A percentile compares a stretch with the other conserved stretches of the same genome.
Conservation (phyloP, 805 yeast species). For the Cyberlindnera euphorbiiphila region DNA sequence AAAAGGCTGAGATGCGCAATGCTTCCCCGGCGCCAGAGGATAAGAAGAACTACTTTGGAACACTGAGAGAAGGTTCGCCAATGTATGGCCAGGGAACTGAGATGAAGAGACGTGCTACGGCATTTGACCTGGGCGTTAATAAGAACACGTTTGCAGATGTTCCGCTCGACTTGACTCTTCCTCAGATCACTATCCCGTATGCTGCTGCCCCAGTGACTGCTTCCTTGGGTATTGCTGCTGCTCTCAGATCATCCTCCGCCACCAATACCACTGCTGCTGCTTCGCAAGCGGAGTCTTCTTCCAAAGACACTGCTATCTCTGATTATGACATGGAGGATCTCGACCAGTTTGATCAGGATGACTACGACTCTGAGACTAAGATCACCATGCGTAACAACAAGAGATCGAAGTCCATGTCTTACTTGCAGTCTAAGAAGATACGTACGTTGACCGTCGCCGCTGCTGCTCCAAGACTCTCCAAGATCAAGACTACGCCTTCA, state of each 20-base stretch:
- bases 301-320: slow-evolving; percentile 27
- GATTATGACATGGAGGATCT: slow-evolving; percentile 48
- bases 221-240: slow-evolving; percentile 37
- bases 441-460: slow-evolving; percentile 65
- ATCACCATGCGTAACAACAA: slow-evolving; percentile 43
- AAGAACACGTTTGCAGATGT: slow-evolving; percentile 36
- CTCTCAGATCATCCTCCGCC: slow-evolving; percentile 20
- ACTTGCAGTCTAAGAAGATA: slow-evolving; percentile 48
- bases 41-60: slow-evolving; percentile 23
- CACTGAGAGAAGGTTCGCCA: slow-evolving; percentile 14
- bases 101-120: slow-evolving; percentile 47
- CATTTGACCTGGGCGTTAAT: slow-evolving; percentile 46
- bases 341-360: slow-evolving; percentile 31
- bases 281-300: neutral
- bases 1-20: slow-evolving; percentile 31
- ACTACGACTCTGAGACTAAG: slow-evolving; percentile 37
- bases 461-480: slow-evolving; percentile 78
- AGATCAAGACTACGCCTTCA: slow-evolving; percentile 50
- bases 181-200: slow-evolving; percentile 57
- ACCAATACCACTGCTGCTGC: slow-evolving; percentile 3
- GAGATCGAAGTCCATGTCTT: slow-evolving; percentile 63
- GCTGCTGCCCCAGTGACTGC: slow-evolving; percentile 78
- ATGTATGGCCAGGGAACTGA: slow-evolving; percentile 14
- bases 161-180: slow-evolving; percentile 34
- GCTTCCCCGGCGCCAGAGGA: slow-evolving; percentile 20